Base-by-base conservation (phyloP, 2,329 filamentous ascomycete species). In the Verticillium tricorpus region DNA sequence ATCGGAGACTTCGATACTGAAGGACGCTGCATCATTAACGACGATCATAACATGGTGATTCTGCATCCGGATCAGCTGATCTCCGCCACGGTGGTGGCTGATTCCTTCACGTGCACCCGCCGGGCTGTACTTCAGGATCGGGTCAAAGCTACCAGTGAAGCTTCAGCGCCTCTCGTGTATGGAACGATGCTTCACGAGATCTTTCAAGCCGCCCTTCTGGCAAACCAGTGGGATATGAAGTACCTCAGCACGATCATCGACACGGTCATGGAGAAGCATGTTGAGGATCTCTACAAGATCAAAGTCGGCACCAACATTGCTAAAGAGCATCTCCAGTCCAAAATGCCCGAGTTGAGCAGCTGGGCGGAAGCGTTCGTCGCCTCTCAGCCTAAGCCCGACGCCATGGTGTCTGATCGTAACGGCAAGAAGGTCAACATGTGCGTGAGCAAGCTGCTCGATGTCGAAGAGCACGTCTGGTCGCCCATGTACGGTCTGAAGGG, bases 381-480 rank as follows among this genome's bases (percentile, higher is more conserved):
- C 4, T 80, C 85, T 3, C 80, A 84, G 61, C 92, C 93, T 34
- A 87, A 84, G 72, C 70, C 82, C 5, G 85, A 89, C 66, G 93
- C 92, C 2, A 72, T 92, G 50, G 89, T 96, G 28, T 89, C 92
- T 67, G 92, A 93, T 66, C 85, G 91, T 56, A 89, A 93, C 70
- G 90, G 89, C 50, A 86, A 89, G 60, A 89, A 88, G 67, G 86
- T 89, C 12, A 89, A 84, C 62, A 89, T 98, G 84, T 93, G 91
- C 67, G 88, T 99, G 67, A 96, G 89, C 70, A 99, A 98, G 72
- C 81, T 99, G 32, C 88, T 99, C 15, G 95, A 98, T 71, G 91
- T 99, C 11, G 95, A 99, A 73, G 95, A 99, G 74, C 95, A 98
- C 71, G 88, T 99, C 32, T 99, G 95, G 95, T 98, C 94, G 7